phyloP scores from a whole-genome alignment of 805 yeast genomes.

The Nakazawaea wickerhamii region DNA sequence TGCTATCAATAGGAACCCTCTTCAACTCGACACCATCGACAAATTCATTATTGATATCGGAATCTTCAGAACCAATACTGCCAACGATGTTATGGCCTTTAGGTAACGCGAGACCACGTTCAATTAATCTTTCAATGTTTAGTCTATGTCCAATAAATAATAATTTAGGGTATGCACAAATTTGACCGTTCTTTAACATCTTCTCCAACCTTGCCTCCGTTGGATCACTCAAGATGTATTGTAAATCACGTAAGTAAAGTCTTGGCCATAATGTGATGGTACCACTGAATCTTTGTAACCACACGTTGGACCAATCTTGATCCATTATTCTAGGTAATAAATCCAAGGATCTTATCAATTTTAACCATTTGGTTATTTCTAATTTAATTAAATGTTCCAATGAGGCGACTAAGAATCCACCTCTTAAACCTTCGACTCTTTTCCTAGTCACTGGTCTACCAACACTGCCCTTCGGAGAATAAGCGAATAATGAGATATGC shows the following conservation, averaged over 20 bases:
- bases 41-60: slow-evolving; percentile 6
- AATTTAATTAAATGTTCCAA: slow-evolving; percentile 63
- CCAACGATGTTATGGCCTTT: slow-evolving; percentile 10
- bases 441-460: slow-evolving; percentile 70
- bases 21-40: slow-evolving; percentile 1
- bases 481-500: slow-evolving; percentile 69
- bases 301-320: slow-evolving; percentile 77
- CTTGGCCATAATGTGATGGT: slow-evolving; percentile 75
- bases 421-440: slow-evolving; percentile 52
- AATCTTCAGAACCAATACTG: slow-evolving; percentile 1
- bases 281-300: slow-evolving; percentile 71
- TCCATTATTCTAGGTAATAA: slow-evolving; percentile 62
- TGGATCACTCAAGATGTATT: slow-evolving; percentile 65
- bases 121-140: slow-evolving; percentile 60
- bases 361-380: slow-evolving; percentile 74
- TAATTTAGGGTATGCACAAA: slow-evolving; percentile 60
- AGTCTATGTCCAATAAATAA: slow-evolving; percentile 60
- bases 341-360: slow-evolving; percentile 58
- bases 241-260: slow-evolving; percentile 51
- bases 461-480: slow-evolving; percentile 74
- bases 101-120: slow-evolving; percentile 36
- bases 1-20: background rate
- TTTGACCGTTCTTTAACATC: slow-evolving; percentile 59
- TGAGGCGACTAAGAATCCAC: slow-evolving; percentile 73
- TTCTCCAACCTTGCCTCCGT: slow-evolving; percentile 47